A percentile compares a stretch with the other conserved stretches of the same genome.
Conservation (phyloP, 805 yeast genomes). For the Myxozyma vanderwaltii region DNA sequence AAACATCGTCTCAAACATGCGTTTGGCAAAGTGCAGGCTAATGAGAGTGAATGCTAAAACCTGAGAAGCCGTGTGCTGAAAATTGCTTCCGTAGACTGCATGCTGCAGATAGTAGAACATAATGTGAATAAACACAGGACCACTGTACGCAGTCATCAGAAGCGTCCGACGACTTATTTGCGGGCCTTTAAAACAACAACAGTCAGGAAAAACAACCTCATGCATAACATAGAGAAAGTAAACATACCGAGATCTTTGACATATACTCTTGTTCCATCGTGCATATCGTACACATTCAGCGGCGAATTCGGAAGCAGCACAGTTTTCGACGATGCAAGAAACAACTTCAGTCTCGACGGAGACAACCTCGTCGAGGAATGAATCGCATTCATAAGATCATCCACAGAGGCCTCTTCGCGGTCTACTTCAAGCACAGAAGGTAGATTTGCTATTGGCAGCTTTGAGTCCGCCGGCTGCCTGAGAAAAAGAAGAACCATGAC, state of each 20-base stretch:
- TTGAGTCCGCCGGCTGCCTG: slow-evolving; percentile 20
- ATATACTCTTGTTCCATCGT: slow-evolving; percentile 28
- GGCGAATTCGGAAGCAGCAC: slow-evolving; percentile 22
- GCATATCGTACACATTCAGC: slow-evolving; percentile 25
- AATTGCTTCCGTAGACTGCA: slow-evolving; percentile 42
- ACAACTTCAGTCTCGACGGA: slow-evolving; percentile 16
- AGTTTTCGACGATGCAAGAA: slow-evolving; percentile 21
- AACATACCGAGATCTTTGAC: slow-evolving; percentile 25
- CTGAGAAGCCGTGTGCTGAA: slow-evolving; percentile 56
- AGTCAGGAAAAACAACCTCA: no score
- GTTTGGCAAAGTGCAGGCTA: slow-evolving; percentile 74
- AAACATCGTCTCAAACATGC: slow-evolving; percentile 83
- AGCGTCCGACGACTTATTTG: slow-evolving; percentile 91
- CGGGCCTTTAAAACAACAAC: slow-evolving; percentile 45
- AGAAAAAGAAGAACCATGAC: slow-evolving; percentile 29
- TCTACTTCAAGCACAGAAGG: slow-evolving; percentile 28
- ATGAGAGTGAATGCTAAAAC: slow-evolving; percentile 56
- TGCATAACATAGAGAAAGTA: background rate
- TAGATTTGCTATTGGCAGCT: slow-evolving; percentile 21
- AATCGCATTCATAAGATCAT: slow-evolving; percentile 22
- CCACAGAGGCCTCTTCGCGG: slow-evolving; percentile 25
- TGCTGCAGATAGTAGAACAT: slow-evolving; percentile 55
- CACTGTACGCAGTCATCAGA: slow-evolving; percentile 82
- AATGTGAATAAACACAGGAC: slow-evolving; percentile 82
- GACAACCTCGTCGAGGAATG: slow-evolving; percentile 21